Conservation (phyloP, 1,284 basidiomycete genomes). For the Pseudozyma sp. region DNA sequence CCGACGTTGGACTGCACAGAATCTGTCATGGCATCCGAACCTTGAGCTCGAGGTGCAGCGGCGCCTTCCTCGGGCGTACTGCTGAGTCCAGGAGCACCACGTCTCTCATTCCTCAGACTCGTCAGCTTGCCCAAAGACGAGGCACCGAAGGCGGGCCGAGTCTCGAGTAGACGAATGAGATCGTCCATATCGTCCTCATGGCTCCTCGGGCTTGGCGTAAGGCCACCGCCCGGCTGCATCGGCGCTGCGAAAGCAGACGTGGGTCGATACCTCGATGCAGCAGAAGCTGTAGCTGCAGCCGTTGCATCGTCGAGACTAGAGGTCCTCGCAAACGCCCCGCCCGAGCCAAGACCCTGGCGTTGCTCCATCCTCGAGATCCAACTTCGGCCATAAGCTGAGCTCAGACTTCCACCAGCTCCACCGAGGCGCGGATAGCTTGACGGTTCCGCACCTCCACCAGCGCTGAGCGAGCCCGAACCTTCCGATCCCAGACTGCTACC, state of each 20-base stretch:
- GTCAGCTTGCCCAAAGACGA: constrained; percentile 32
- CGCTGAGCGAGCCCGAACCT: constrained; percentile 20
- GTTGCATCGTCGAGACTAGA: constrained; percentile 45
- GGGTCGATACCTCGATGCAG: constrained; percentile 26
- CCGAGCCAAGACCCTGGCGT: constrained; percentile 43
- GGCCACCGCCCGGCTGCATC: constrained; percentile 13
- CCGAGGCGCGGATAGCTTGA: constrained; percentile 45
- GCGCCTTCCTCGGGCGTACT: constrained; percentile 38
- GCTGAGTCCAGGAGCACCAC: constrained; percentile 30
- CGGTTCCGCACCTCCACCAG: constrained; percentile 32
- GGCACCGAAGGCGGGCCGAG: constrained; percentile 34
- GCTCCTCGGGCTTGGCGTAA: constrained; percentile 43
- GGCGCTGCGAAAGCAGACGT: constrained; percentile 7
- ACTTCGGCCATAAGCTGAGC: constrained; percentile 46
- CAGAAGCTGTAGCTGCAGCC: constrained; percentile 23
- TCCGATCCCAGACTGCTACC: constrained; percentile 43
- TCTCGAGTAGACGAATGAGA: constrained; percentile 52
- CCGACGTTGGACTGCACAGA: constrained; percentile 32
- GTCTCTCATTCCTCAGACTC: constrained; percentile 24
- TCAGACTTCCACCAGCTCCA: constrained; percentile 35
- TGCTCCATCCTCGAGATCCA: constrained; percentile 58
- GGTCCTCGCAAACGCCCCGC: constrained; percentile 38
- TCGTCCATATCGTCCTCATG: constrained; percentile 61
- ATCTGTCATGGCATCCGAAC: constrained; percentile 23
- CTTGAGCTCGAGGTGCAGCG: neutral